Evolutionary conservation across 2,329 filamentous ascomycete genomes (phyloP).

Genomic region (Colletotrichum gloeosporioides): DNA sequence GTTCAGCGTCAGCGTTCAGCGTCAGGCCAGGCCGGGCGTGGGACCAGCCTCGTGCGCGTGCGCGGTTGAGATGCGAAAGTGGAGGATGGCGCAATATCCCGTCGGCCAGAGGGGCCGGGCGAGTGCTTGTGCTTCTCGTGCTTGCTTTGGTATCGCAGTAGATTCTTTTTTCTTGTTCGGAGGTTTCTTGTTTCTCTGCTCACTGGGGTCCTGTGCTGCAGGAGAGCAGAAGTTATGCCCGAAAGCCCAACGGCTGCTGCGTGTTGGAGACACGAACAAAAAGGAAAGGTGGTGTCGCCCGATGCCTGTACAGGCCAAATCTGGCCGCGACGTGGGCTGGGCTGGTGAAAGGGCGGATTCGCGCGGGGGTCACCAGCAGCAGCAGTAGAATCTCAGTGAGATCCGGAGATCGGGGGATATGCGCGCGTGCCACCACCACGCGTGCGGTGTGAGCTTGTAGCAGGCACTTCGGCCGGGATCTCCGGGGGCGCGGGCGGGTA

Average conservation of each 20-base stretch:
- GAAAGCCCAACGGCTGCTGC: background rate
- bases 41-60: constrained; percentile 4
- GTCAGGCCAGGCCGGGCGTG: background rate
- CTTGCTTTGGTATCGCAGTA: background rate
- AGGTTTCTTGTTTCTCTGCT: background rate
- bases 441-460: background rate
- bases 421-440: background rate
- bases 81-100: constrained; percentile 1
- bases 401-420: background rate
- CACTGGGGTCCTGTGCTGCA: background rate
- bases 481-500: background rate
- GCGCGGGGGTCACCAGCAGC: background rate
- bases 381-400: background rate
- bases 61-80: background rate
- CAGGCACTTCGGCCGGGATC: background rate
- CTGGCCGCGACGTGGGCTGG: background rate
- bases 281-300: background rate
- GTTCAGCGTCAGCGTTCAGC: background rate
- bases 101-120: background rate
- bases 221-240: background rate
- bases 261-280: background rate
- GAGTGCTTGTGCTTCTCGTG: background rate
- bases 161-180: background rate
- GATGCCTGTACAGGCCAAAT: background rate
- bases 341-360: background rate